A percentile compares a stretch with the other conserved stretches of the same genome.
Evolutionary conservation across 805 yeast genomes (phyloP).

Genomic region (Teunomyces cretensis): DNA sequence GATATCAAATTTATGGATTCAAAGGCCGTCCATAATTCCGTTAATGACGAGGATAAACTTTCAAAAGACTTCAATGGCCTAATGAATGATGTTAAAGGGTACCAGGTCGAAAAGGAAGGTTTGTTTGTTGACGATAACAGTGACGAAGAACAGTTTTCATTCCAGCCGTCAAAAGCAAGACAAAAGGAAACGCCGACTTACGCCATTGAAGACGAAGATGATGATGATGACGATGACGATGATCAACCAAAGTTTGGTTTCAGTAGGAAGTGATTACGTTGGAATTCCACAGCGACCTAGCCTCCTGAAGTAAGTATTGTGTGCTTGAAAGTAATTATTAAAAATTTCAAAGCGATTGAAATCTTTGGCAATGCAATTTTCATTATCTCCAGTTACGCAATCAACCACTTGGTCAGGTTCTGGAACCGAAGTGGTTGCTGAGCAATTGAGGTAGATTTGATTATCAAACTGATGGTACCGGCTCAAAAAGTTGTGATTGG

Average conservation of each 20-base stretch:
- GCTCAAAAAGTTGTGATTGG: constrained; percentile 13
- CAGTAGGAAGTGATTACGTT: constrained; percentile 12
- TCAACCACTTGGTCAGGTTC: constrained; percentile 29
- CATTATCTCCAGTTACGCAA: constrained; percentile 28
- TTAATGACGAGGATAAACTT: constrained; percentile 6
- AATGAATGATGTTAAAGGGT: constrained; percentile 12
- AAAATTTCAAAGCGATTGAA: constrained; percentile 14
- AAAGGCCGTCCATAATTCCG: neutral
- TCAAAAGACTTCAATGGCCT: constrained; percentile 12
- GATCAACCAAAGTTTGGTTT: constrained; percentile 36
- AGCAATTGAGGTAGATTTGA: constrained; percentile 31
- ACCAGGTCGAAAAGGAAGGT: neutral
- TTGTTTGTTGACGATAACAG: constrained; percentile 7
- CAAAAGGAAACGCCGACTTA: neutral
- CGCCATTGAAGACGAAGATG: constrained; percentile 17
- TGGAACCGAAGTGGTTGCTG: constrained; percentile 26
- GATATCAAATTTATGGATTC: constrained; percentile 8
- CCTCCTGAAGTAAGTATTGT: constrained; percentile 37
- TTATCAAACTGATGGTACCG: constrained; percentile 34
- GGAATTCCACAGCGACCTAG: constrained; percentile 23
- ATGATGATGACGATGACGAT: constrained; percentile 30
- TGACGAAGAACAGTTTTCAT: constrained; percentile 2
- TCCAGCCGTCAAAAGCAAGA: neutral
- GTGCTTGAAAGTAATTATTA: constrained; percentile 25
- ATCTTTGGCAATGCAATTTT: constrained; percentile 31